Conservation (phyloP, 2,329 filamentous ascomycete species). For the Fusarium annulatum region DNA sequence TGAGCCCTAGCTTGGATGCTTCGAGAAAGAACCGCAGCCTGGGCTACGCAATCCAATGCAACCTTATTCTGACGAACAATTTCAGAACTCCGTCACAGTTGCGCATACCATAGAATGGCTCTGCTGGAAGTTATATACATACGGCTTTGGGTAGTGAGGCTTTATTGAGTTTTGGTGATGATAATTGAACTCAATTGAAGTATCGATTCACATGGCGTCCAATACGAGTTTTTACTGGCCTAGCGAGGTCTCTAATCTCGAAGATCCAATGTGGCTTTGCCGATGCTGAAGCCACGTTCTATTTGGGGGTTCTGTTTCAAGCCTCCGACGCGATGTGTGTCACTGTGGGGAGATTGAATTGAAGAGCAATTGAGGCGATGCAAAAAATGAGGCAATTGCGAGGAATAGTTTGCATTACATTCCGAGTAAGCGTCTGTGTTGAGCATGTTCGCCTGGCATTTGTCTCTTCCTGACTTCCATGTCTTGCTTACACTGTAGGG, state of each 20-base stretch:
- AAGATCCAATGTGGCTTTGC: slow-evolving; percentile 20
- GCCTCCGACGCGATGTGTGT: slow-evolving; percentile 6
- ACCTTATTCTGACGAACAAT: neutral
- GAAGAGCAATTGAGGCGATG: neutral
- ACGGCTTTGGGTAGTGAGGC: neutral
- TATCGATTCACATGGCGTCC: neutral
- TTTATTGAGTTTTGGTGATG: neutral
- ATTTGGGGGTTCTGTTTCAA: slow-evolving; percentile 19
- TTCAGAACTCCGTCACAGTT: neutral
- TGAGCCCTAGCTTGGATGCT: neutral
- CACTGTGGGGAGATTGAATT: neutral
- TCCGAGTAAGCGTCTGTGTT: neutral
- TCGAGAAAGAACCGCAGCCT: neutral
- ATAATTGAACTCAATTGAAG: neutral
- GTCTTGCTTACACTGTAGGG: neutral
- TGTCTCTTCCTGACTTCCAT: neutral
- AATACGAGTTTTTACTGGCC: slow-evolving; percentile 2
- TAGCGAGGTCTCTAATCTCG: neutral
- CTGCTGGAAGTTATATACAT: neutral
- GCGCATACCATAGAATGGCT: neutral
- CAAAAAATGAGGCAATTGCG: neutral
- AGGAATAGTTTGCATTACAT: neutral
- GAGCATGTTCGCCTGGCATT: neutral
- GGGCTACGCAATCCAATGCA: neutral
- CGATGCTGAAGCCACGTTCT: slow-evolving; percentile 8